Percentiles rank a stretch among this genome's conserved stretches.
phyloP scores from a whole-genome alignment of 1,139 yeast species.

The Tardiomyces depauwii region DNA sequence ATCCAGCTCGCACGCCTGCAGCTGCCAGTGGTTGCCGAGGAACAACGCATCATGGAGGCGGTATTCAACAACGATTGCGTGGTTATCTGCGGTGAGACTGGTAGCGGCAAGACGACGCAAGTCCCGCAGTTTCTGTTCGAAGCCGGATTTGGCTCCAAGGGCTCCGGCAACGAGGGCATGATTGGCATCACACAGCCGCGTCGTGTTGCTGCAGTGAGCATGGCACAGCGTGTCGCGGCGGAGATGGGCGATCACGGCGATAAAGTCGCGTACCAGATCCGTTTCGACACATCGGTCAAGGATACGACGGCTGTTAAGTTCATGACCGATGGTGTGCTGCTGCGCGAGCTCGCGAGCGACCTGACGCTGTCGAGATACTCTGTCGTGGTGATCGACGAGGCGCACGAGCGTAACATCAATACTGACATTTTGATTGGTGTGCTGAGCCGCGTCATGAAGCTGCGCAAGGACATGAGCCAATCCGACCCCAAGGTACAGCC shows the following conservation, averaged over 20 bases:
- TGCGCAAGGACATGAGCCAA: constrained; percentile 42
- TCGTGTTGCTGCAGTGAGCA: constrained; percentile 96
- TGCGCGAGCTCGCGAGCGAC: constrained; percentile 88
- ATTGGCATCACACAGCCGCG: constrained; percentile 96
- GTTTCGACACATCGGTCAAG: constrained; percentile 72
- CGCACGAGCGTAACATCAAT: constrained; percentile 92
- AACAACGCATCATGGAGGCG: constrained; percentile 92
- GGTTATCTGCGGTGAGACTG: constrained; percentile 94
- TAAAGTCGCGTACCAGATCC: constrained; percentile 78
- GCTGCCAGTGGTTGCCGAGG: constrained; percentile 86
- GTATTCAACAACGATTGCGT: constrained; percentile 85
- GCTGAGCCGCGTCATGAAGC: constrained; percentile 73
- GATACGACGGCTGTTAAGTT: constrained; percentile 75
- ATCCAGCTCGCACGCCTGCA: constrained; percentile 57
- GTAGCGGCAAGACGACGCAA: constrained; percentile 97
- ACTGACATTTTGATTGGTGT: constrained; percentile 95
- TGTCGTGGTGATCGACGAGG: constrained; percentile 85
- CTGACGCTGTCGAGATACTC: constrained; percentile 74
- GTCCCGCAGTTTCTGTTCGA: constrained; percentile 89
- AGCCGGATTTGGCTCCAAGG: constrained; percentile 67
- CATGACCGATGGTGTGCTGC: constrained; percentile 97
- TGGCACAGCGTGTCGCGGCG: constrained; percentile 79
- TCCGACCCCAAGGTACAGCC: constrained; percentile 41
- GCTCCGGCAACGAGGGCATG: constrained; percentile 74
- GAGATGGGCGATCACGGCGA: constrained; percentile 76